Conservation (phyloP, 1,139 yeast species). For the Diutina pseudorugosa region DNA sequence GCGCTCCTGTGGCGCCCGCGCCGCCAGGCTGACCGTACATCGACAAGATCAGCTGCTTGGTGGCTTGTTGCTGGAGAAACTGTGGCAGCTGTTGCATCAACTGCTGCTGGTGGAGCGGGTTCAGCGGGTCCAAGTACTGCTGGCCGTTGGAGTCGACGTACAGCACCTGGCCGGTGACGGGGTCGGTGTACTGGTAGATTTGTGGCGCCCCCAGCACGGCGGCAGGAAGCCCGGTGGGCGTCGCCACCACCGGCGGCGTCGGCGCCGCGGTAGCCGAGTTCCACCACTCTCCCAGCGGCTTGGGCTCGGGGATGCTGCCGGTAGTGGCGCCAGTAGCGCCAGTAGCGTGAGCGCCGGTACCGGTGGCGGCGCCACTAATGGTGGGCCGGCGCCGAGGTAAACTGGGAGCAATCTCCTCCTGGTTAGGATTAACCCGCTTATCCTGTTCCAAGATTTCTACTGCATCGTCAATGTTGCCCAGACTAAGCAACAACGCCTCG, state of each 20-base stretch:
- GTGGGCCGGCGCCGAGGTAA: slow-evolving; percentile 34
- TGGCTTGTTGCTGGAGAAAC: slow-evolving; percentile 25
- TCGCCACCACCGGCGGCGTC: slow-evolving; percentile 11
- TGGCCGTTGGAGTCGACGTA: slow-evolving; percentile 50
- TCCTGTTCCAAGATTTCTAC: slow-evolving; percentile 35
- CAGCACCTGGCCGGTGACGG: slow-evolving; percentile 46
- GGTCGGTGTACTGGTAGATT: slow-evolving; percentile 52
- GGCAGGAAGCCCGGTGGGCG: slow-evolving; percentile 4
- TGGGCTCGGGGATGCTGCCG: neutral
- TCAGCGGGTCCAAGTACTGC: slow-evolving; percentile 44
- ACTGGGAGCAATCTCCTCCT: slow-evolving; percentile 20
- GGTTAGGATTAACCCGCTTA: slow-evolving; percentile 21
- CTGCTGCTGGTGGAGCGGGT: slow-evolving; percentile 41
- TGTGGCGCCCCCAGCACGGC: slow-evolving; percentile 18
- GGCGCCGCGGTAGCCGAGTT: slow-evolving; percentile 8
- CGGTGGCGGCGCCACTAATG: slow-evolving; percentile 8
- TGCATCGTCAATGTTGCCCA: slow-evolving; percentile 39
- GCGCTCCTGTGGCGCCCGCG: slow-evolving; percentile 7
- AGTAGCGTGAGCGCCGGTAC: neutral
- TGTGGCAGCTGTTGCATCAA: slow-evolving; percentile 33
- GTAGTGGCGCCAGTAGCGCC: too few relatives aligned
- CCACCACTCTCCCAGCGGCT: neutral
- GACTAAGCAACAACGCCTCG: slow-evolving; percentile 37
- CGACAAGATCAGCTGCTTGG: slow-evolving; percentile 28
- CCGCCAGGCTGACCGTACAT: slow-evolving; percentile 26